phyloP scores from a whole-genome alignment of 352 stramenopile genomes.

The Pythium periplocum region DNA sequence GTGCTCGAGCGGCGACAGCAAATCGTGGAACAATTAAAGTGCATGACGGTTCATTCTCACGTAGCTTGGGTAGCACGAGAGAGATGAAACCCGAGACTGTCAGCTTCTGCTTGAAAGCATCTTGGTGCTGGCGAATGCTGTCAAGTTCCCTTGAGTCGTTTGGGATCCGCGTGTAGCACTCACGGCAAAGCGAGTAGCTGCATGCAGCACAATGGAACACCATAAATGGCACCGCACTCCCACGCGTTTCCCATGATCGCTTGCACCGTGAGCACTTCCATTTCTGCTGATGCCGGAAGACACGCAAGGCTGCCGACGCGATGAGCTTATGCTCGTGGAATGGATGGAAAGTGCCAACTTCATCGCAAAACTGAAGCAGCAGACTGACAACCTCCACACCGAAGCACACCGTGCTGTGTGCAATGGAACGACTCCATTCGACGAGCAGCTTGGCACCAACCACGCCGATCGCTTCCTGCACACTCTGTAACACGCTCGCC shows the following conservation, averaged over 20 bases:
- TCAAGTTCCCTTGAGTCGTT: slow-evolving; percentile 25
- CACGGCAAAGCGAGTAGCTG: slow-evolving; percentile 17
- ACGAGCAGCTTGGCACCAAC: slow-evolving; percentile 15
- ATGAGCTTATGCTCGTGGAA: slow-evolving; percentile 26
- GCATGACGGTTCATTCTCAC: slow-evolving; percentile 10
- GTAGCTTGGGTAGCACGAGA: slow-evolving; percentile 24
- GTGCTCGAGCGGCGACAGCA: slow-evolving; percentile 36
- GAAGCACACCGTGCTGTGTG: slow-evolving; percentile 1
- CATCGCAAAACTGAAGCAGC: slow-evolving; percentile 17
- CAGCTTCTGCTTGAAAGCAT: slow-evolving; percentile 1
- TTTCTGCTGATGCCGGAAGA: slow-evolving; percentile 16
- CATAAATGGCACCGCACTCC: slow-evolving; percentile 5
- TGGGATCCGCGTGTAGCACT: slow-evolving; percentile 50
- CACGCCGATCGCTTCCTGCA: slow-evolving; percentile 15
- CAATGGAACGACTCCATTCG: slow-evolving; percentile 4
- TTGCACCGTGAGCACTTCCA: slow-evolving; percentile 20
- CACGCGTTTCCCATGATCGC: slow-evolving; percentile 19
- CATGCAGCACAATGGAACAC: slow-evolving; percentile 20
- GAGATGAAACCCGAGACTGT: slow-evolving; percentile 28
- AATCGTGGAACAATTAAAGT: slow-evolving; percentile 28
- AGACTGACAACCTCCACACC: slow-evolving; percentile 15
- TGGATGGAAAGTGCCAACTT: slow-evolving; percentile 22
- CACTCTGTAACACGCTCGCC: slow-evolving; percentile 2
- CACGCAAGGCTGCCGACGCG: slow-evolving; percentile 12
- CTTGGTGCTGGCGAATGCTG: slow-evolving; percentile 2